These are phyloP conservation scores for Stereocaulon alpinum DNA, from an alignment of 495 filamentous ascomycete genomes.

Conservation along the genomic window DNA sequence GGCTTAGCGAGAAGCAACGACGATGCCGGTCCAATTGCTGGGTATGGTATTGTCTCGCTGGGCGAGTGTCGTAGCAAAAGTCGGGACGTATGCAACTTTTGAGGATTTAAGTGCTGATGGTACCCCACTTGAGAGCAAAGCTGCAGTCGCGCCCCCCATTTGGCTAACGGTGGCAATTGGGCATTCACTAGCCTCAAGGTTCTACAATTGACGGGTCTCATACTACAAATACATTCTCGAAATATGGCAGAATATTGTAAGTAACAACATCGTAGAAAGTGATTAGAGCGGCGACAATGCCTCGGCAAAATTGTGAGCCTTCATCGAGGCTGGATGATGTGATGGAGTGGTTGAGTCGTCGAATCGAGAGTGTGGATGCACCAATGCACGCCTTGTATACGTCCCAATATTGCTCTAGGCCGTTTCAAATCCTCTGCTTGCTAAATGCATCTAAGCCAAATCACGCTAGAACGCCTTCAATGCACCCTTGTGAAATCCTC, in stretches of 20 bases:
- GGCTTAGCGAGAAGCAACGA: background rate
- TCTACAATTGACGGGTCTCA: background rate
- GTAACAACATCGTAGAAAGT: background rate
- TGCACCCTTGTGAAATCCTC: background rate
- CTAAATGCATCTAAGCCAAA: conserved; percentile 9
- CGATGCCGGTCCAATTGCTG: background rate
- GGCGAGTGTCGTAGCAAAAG: background rate
- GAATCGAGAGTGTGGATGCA: background rate
- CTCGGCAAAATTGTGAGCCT: background rate
- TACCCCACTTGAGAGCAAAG: background rate
- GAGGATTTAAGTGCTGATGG: background rate
- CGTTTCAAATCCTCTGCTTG: background rate
- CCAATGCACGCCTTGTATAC: background rate
- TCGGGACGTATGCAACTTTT: background rate
- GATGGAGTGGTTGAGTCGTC: no score
- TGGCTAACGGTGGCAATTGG: background rate
- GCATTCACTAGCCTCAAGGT: background rate
- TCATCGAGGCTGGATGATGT: no score
- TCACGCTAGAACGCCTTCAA: background rate
- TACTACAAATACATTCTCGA: background rate
- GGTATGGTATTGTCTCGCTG: background rate
- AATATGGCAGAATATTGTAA: background rate
- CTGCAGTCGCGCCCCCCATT: background rate
- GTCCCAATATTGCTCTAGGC: background rate
- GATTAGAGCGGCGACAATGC: background rate